These are phyloP conservation scores for Incumbomyces delicatus DNA, from an alignment of 2,329 filamentous ascomycete species.

Conservation along the genomic window DNA sequence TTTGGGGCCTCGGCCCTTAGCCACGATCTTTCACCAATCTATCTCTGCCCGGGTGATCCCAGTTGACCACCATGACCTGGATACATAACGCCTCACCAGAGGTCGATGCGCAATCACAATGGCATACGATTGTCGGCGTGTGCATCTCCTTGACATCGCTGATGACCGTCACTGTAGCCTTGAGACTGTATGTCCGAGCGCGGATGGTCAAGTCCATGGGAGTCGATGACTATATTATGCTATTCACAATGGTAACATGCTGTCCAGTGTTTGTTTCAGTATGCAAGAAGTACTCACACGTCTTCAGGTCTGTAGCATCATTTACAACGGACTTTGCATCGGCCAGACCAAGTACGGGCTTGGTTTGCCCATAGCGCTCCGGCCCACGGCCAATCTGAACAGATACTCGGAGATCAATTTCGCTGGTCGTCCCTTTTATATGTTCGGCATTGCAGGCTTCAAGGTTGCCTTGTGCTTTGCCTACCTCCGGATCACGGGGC, in stretches of 20 bases:
- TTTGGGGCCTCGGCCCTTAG: no score
- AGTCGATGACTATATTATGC: constrained; percentile 38
- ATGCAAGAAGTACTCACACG: not conserved
- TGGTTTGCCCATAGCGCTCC: constrained; percentile 36
- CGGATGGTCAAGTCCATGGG: constrained; percentile 40
- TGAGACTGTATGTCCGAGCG: constrained; percentile 39
- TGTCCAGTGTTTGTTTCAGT: not conserved
- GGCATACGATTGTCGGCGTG: constrained; percentile 40
- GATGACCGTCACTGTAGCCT: constrained; percentile 33
- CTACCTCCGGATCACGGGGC: constrained; percentile 42
- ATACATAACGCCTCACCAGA: constrained; percentile 41
- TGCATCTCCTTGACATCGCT: constrained; percentile 37
- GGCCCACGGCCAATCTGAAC: constrained; percentile 36
- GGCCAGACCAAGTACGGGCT: constrained; percentile 46
- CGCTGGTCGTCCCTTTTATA: constrained; percentile 45
- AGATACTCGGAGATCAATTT: constrained; percentile 42
- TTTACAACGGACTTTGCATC: constrained; percentile 5
- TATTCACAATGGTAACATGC: constrained; percentile 25
- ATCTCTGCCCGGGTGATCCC: no score
- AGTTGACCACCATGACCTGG: constrained; percentile 36
- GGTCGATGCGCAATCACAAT: constrained; percentile 40
- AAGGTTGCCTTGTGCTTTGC: constrained; percentile 46
- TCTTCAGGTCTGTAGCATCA: constrained; percentile 2
- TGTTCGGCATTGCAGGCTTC: constrained; percentile 47
- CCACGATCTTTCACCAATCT: no score